These are phyloP conservation scores for Vitis cinerea DNA, from an alignment of 164 flowering plant genomes.

Conservation along the genomic window DNA sequence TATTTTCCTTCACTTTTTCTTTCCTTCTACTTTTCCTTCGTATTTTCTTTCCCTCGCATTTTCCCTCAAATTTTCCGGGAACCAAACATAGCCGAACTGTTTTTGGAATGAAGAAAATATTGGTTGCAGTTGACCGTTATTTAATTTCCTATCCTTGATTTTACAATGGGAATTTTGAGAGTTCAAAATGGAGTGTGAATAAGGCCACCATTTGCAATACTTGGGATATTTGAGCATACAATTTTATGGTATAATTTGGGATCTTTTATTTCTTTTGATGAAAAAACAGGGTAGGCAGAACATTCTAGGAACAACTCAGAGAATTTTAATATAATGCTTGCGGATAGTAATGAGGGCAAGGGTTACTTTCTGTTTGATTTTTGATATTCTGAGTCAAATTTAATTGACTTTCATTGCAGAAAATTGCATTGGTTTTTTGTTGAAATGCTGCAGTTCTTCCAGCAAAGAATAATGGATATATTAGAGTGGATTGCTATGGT, in stretches of 20 bases:
- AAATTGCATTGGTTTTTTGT: constrained; percentile 83
- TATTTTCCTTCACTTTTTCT: too few relatives aligned
- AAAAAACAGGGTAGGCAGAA: neutral
- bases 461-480: constrained; percentile 71
- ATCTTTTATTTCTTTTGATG: neutral
- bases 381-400: constrained; percentile 32
- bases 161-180: neutral
- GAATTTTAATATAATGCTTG: neutral
- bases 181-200: neutral
- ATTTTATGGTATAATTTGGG: neutral
- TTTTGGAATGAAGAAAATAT: neutral
- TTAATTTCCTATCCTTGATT: neutral
- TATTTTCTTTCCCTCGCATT: too few relatives aligned
- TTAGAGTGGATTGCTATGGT: constrained; percentile 96
- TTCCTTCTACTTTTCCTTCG: too few relatives aligned
- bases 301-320: neutral
- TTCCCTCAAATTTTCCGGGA: too few relatives aligned
- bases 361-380: constrained; percentile 11
- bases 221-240: neutral
- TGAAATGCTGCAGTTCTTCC: constrained; percentile 97
- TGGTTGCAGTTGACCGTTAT: neutral
- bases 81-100: too few relatives aligned
- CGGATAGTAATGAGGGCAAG: neutral
- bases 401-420: constrained; percentile 81
- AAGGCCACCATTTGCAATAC: neutral